Evolutionary conservation across 768 basidiomycete species (phyloP).

Genomic region (Lanmaoa rubissima): DNA sequence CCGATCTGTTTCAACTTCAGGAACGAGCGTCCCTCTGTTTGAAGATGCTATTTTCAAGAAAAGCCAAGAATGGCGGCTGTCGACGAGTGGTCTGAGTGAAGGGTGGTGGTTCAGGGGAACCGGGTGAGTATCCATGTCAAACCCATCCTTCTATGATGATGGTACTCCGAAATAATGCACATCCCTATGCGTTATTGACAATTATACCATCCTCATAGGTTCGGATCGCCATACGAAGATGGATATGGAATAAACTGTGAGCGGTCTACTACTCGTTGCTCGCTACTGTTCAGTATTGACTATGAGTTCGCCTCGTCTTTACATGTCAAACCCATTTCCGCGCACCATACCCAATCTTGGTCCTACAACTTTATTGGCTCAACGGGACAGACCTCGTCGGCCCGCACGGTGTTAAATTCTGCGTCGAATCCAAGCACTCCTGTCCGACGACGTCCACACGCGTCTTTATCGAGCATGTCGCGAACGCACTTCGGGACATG

Average conservation of each 20-base stretch:
- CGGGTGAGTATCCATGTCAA: slow-evolving; percentile 45
- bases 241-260: slow-evolving; percentile 94
- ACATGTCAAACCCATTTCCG: background rate
- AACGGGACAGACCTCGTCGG: slow-evolving; percentile 69
- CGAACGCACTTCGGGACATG: slow-evolving; percentile 69
- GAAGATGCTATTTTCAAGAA: slow-evolving; percentile 72
- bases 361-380: background rate
- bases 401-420: slow-evolving; percentile 80
- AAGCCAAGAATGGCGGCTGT: slow-evolving; percentile 83
- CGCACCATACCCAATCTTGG: background rate
- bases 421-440: slow-evolving; percentile 86
- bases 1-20: background rate
- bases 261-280: slow-evolving; percentile 20
- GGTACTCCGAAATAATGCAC: background rate
- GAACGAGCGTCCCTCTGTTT: slow-evolving; percentile 47
- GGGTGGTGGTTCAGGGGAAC: slow-evolving; percentile 87
- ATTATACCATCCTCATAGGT: slow-evolving; percentile 39
- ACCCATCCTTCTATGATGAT: background rate
- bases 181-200: slow-evolving; percentile 1
- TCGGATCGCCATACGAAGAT: slow-evolving; percentile 77
- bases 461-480: slow-evolving; percentile 59
- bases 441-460: slow-evolving; percentile 67
- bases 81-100: slow-evolving; percentile 86
- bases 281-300: background rate
- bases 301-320: background rate